Conservation (phyloP, 257 asterid species). For the Scutellaria barbata region DNA sequence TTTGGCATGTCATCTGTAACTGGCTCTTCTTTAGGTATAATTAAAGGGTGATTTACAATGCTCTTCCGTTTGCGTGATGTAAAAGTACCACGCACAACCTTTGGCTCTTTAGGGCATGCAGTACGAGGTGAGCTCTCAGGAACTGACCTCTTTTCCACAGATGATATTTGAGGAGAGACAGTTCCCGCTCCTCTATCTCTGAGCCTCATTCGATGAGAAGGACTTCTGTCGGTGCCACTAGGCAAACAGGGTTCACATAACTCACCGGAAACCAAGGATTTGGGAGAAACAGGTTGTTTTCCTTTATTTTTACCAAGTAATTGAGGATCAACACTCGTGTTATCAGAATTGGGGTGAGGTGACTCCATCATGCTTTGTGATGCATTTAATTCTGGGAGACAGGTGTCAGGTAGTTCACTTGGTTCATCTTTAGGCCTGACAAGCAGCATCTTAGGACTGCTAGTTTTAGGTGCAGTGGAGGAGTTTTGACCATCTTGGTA, state of each 20-base stretch:
- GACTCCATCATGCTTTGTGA: conserved; percentile 35
- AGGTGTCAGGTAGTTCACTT: conserved; percentile 43
- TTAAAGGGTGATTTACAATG: conserved; percentile 38
- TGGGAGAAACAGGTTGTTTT: conserved; percentile 49
- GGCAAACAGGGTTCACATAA: conserved; percentile 35
- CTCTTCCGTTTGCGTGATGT: conserved; percentile 38
- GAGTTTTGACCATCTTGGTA: conserved; percentile 57
- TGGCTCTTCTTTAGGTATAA: conserved; percentile 64
- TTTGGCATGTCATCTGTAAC: conserved; percentile 55
- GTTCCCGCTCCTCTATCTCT: conserved; percentile 54
- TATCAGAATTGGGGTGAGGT: conserved; percentile 38
- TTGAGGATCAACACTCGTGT: conserved; percentile 37
- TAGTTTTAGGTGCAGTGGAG: conserved; percentile 31
- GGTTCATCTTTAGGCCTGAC: conserved; percentile 68
- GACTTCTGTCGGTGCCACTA: conserved; percentile 22
- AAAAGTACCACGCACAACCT: conserved; percentile 33
- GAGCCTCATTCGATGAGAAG: conserved; percentile 49
- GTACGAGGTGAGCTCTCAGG: conserved; percentile 42
- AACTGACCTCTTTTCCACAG: conserved; percentile 44
- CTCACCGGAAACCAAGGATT: conserved; percentile 35
- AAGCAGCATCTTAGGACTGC: conserved; percentile 35
- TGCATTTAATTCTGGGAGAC: conserved; percentile 32
- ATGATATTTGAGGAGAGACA: conserved; percentile 43
- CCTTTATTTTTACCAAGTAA: conserved; percentile 46
- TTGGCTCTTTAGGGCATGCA: conserved; percentile 45